phyloP scores from a whole-genome alignment of 2,329 filamentous ascomycete species.

The Calonectria pauciramosa region DNA sequence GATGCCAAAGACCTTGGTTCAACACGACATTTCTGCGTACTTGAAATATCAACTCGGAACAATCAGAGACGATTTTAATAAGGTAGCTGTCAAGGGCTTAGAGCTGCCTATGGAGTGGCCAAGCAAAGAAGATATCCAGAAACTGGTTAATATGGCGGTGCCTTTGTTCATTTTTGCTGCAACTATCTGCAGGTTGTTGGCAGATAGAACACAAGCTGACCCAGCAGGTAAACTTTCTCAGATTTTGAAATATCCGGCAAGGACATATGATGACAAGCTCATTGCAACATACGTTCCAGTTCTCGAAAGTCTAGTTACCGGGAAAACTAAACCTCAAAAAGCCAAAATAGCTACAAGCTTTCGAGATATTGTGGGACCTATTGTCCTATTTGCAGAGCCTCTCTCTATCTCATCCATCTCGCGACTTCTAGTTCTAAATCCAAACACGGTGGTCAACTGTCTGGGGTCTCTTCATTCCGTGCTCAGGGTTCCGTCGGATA shows the following conservation, averaged over 20 bases:
- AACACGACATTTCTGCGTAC: neutral
- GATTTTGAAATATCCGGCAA: constrained; percentile 34
- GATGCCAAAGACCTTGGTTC: neutral
- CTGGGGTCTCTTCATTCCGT: constrained; percentile 52
- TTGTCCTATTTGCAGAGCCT: constrained; percentile 48
- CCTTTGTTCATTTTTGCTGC: constrained; percentile 54
- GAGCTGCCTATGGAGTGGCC: constrained; percentile 49
- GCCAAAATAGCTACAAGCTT: constrained; percentile 26
- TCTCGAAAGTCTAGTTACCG: neutral
- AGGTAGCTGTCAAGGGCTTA: neutral
- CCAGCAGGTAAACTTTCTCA: constrained; percentile 35
- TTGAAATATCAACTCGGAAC: constrained; percentile 34
- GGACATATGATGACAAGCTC: constrained; percentile 12
- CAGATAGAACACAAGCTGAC: constrained; percentile 26
- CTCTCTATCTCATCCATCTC: constrained; percentile 46
- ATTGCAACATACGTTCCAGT: constrained; percentile 31
- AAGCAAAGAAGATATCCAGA: neutral
- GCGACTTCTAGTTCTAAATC: constrained; percentile 41
- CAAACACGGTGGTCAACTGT: constrained; percentile 32
- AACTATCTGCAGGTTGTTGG: constrained; percentile 48
- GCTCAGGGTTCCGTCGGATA: constrained; percentile 45
- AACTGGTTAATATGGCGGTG: constrained; percentile 46
- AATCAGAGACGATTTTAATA: constrained; percentile 40
- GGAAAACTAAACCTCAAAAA: neutral
- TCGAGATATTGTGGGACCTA: constrained; percentile 47